A percentile compares a stretch with the other conserved stretches of the same genome.
These are phyloP conservation scores for Neophaeococcomyces aloes DNA, from an alignment of 2,329 filamentous ascomycete species.

Conservation along the genomic window DNA sequence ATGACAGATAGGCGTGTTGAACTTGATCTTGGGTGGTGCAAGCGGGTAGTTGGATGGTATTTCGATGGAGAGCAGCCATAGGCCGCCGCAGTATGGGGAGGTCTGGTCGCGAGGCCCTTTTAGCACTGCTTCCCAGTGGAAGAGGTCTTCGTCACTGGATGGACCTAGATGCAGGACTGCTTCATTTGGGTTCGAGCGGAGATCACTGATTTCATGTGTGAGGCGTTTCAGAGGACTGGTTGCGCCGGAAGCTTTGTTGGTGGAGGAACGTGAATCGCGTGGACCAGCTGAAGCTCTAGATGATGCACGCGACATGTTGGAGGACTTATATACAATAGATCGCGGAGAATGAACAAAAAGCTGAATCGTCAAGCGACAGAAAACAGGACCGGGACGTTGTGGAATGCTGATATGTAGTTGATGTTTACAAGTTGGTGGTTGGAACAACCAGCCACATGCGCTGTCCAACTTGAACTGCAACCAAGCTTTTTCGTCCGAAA, in stretches of 20 bases:
- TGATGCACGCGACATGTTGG: constrained; percentile 10
- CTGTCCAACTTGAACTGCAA: no score
- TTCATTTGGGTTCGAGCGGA: constrained; percentile 46
- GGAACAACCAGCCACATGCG: no score
- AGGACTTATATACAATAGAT: neutral
- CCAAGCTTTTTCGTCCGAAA: no score
- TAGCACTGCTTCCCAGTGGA: constrained; percentile 51
- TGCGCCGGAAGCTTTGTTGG: constrained; percentile 19
- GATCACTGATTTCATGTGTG: constrained; percentile 50
- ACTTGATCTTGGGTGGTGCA: constrained; percentile 63
- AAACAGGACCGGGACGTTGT: no score
- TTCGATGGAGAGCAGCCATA: constrained; percentile 70
- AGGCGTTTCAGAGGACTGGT: constrained; percentile 46
- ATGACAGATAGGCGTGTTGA: constrained; percentile 76
- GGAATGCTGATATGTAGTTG: no score
- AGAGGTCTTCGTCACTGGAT: constrained; percentile 45
- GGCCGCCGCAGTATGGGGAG: constrained; percentile 45
- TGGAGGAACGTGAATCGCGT: constrained; percentile 20
- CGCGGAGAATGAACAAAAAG: neutral
- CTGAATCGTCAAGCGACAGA: no score
- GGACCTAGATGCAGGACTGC: constrained; percentile 48
- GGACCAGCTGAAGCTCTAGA: constrained; percentile 6
- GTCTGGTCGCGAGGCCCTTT: constrained; percentile 38
- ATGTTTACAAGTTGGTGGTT: no score
- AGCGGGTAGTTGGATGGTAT: constrained; percentile 73